Evolutionary conservation across 2,329 filamentous ascomycete genomes (phyloP), one percentile per base, ranked within the genome.

Genomic region (Calcarisporium arbuscula): DNA sequence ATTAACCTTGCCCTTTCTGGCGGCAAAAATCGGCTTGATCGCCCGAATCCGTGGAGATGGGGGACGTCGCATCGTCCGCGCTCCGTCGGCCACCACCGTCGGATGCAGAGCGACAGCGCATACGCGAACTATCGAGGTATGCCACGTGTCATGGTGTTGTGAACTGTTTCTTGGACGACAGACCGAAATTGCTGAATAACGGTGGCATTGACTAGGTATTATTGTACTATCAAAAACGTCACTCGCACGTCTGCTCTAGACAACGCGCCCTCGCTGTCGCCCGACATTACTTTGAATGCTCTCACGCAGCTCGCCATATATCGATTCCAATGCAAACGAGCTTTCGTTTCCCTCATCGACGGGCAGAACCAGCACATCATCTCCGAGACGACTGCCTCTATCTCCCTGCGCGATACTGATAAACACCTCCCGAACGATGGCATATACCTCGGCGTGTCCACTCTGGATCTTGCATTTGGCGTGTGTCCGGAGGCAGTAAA

Each of bases 301-400:
- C 58, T 65, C 25, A 58, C 61, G 16, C 63, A 68, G 38, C 49
- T 68, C 15, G 61, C 55, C 6, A 56, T 60, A 15, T 43, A 59
- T 11, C 56, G 62, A 2, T 45, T 67, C 8, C 49, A 53, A 19
- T 54, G 49, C 28, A 48, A 61, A 35, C 57, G 64, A 28, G 54
- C 53, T 28, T 45, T 66, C 25, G 51, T 69, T 26, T 67, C 64
- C 5, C 49, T 68, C 31, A 64, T 68, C 38, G 64, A 65, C 49
- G 50, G 48, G 5, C 47, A 52, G 15, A 49, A 55, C 19, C 62
- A 69, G 36, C 54, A 61, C 37, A 50, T 68, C 14, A 43, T 67
- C 19, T 56, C 60, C 25, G 64, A 68, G 42, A 57, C 60, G 8
- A 67, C 64, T 5, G 49, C 51, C 14, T 53, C 57, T 2, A 44